phyloP scores from a whole-genome alignment of 768 basidiomycete genomes.

The Kwoniella sp. region DNA sequence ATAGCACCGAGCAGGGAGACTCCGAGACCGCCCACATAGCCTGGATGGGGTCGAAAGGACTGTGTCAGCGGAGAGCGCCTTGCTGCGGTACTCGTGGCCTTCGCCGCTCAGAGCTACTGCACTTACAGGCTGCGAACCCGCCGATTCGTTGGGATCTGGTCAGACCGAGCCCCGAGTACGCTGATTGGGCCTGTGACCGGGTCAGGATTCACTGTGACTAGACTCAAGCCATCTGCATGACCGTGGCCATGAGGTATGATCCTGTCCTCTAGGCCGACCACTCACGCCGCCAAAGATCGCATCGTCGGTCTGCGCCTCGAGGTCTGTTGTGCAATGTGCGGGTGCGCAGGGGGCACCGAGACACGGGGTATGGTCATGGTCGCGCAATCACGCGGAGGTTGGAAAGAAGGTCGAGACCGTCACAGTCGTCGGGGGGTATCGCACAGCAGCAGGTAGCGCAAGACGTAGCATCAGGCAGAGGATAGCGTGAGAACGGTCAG shows the following conservation, averaged over 20 bases:
- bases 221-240: too few species aligned
- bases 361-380: neutral
- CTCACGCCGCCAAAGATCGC: conserved; percentile 45
- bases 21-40: conserved; percentile 69
- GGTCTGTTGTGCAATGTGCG: conserved; percentile 26
- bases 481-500: neutral
- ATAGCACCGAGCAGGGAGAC: conserved; percentile 75
- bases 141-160: conserved; percentile 76
- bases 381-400: too few species aligned
- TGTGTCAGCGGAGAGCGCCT: neutral
- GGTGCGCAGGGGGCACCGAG: neutral
- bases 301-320: conserved; percentile 46
- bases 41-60: conserved; percentile 43
- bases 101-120: neutral
- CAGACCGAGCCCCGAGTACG: conserved; percentile 73
- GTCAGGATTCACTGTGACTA: too few species aligned
- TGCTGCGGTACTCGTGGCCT: neutral
- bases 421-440: too few species aligned
- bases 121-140: conserved; percentile 79
- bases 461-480: neutral
- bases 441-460: neutral
- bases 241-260: neutral
- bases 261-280: neutral
- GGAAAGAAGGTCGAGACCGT: too few species aligned
- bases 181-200: conserved; percentile 65